These are phyloP conservation scores for Epicoccum nigrum DNA, from an alignment of 2,329 filamentous ascomycete genomes.

Conservation along the genomic window DNA sequence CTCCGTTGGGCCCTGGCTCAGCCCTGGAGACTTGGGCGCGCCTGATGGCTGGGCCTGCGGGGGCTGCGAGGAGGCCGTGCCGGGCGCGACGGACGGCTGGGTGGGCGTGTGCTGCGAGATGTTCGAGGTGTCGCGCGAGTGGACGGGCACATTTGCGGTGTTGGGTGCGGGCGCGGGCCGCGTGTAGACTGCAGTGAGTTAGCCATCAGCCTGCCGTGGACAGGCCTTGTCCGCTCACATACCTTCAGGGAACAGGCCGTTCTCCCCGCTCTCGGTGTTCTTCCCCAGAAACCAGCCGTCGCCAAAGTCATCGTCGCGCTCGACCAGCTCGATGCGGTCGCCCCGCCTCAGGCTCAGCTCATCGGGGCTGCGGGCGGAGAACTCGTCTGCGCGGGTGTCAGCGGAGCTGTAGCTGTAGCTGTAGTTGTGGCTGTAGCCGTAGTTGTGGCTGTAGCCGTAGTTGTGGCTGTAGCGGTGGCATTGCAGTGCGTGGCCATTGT, in stretches of 20 bases:
- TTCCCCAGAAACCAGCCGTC: conserved; percentile 84
- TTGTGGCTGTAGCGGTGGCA: conserved; percentile 4
- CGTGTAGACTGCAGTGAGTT: conserved; percentile 62
- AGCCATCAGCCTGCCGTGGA: conserved; percentile 16
- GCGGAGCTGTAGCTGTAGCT: neutral
- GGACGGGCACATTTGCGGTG: conserved; percentile 32
- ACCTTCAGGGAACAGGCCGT: conserved; percentile 85
- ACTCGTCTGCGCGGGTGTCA: conserved; percentile 71
- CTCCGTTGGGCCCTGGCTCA: conserved; percentile 31
- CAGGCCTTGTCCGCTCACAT: conserved; percentile 11
- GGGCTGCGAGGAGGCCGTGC: conserved; percentile 24
- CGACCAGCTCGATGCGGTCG: conserved; percentile 80
- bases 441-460: no score
- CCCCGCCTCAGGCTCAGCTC: conserved; percentile 88
- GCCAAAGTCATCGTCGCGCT: conserved; percentile 86
- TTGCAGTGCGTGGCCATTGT: conserved; percentile 5
- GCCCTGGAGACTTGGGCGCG: conserved; percentile 18
- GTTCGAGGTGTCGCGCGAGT: conserved; percentile 40
- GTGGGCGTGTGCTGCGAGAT: conserved; percentile 21
- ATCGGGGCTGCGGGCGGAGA: conserved; percentile 87
- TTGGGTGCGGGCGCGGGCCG: conserved; percentile 58
- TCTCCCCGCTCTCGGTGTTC: conserved; percentile 74
- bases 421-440: no score
- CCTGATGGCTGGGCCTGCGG: conserved; percentile 16
- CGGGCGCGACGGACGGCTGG: conserved; percentile 17